phyloP scores from a whole-genome alignment of 2,329 filamentous ascomycete species.

The Nothopassalora personata region DNA sequence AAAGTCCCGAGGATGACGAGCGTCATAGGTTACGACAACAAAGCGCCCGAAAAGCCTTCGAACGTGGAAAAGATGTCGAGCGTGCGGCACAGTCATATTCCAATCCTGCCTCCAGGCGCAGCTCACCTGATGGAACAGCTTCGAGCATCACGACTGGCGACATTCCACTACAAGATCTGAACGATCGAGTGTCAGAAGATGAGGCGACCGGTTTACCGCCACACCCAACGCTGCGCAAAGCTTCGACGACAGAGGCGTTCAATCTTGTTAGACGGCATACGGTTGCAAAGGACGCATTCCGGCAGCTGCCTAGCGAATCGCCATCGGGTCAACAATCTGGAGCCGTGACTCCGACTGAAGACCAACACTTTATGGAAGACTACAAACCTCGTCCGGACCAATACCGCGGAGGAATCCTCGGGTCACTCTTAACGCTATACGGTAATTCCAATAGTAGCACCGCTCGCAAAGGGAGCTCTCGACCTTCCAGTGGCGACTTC shows the following conservation, averaged over 20 bases:
- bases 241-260: conserved; percentile 39
- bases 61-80: conserved; percentile 33
- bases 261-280: conserved; percentile 42
- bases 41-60: conserved; percentile 30
- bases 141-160: conserved; percentile 20
- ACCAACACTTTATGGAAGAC: conserved; percentile 48
- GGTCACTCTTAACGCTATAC: conserved; percentile 66
- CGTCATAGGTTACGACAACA: conserved; percentile 18
- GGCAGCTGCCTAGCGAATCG: conserved; percentile 13
- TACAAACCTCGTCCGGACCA: conserved; percentile 63
- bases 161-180: conserved; percentile 27
- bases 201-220: conserved; percentile 15
- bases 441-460: conserved; percentile 34
- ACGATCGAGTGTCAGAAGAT: conserved; percentile 16
- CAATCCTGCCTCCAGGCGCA: conserved; percentile 26
- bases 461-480: neutral
- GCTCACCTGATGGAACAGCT: conserved; percentile 21
- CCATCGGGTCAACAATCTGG: conserved; percentile 37
- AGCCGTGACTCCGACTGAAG: conserved; percentile 44
- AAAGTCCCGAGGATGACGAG: conserved; percentile 22
- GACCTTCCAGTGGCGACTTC: neutral
- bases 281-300: conserved; percentile 8
- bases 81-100: conserved; percentile 26
- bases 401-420: conserved; percentile 69
- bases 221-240: conserved; percentile 21